Evolutionary conservation across 352 stramenopile genomes (phyloP).

Genomic region (Pythium rhizo-oryzae): DNA sequence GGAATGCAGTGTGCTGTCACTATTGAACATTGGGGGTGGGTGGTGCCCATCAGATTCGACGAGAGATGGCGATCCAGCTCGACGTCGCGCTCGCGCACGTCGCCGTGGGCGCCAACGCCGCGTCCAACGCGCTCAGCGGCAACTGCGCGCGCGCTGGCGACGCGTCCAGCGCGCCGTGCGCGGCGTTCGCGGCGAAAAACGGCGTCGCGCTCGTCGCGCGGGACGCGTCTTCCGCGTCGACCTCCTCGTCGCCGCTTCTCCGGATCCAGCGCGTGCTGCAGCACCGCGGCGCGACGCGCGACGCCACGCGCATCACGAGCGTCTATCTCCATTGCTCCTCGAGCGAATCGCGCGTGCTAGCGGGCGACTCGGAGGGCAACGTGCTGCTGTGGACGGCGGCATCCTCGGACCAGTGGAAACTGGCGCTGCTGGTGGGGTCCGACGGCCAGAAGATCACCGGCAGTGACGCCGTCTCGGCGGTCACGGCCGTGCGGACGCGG

Average conservation of each 20-base stretch:
- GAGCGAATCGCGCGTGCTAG: conserved; percentile 37
- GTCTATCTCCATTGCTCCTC: conserved; percentile 37
- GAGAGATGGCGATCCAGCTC: neutral
- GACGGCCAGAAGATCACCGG: conserved; percentile 21
- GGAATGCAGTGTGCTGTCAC: too few relatives aligned
- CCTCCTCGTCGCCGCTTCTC: conserved; percentile 24
- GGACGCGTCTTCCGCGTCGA: conserved; percentile 1
- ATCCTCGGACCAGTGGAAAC: conserved; percentile 21
- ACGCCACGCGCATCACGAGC: conserved; percentile 48
- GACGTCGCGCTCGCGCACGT: conserved; percentile 48
- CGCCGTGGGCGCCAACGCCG: conserved; percentile 52
- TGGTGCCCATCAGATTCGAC: neutral
- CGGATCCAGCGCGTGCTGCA: conserved; percentile 47
- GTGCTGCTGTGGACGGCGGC: conserved; percentile 55
- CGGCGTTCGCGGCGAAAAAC: conserved; percentile 53
- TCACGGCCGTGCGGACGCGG: conserved; percentile 36
- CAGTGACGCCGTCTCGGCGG: conserved; percentile 41
- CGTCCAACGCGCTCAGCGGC: conserved; percentile 50
- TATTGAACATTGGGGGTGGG: too few relatives aligned
- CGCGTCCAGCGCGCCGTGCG: conserved; percentile 14
- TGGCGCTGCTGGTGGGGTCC: conserved; percentile 14
- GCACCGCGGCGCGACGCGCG: conserved; percentile 34
- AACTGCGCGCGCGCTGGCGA: conserved; percentile 11
- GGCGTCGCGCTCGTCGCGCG: conserved; percentile 44
- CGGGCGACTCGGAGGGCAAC: conserved; percentile 60